Conservation (phyloP, 2,329 filamentous ascomycete genomes). For the Cytospora chrysosperma region DNA sequence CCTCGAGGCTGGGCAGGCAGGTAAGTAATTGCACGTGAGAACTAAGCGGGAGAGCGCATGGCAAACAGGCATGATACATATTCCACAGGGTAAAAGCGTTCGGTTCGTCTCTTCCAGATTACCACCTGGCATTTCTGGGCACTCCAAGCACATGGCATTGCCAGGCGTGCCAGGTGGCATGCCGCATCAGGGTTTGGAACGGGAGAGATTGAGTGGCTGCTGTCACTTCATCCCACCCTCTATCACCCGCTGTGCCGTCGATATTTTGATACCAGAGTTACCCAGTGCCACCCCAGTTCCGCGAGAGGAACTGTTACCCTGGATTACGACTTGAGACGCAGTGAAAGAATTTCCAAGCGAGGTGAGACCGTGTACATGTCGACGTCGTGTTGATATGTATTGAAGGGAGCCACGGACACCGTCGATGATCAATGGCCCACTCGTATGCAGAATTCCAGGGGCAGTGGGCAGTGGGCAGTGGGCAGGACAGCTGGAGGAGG, state of each 20-base stretch:
- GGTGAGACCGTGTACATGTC: background rate
- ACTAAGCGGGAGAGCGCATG: background rate
- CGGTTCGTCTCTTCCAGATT: background rate
- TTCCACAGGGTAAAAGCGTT: background rate
- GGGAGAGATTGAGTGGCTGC: background rate
- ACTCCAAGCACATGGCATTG: background rate
- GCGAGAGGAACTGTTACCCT: background rate
- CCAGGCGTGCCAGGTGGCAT: background rate
- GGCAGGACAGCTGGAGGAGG: background rate
- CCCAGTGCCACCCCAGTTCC: background rate
- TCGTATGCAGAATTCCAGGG: background rate
- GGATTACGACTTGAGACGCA: background rate
- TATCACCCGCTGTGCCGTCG: background rate
- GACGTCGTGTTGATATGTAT: background rate
- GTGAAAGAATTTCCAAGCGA: background rate
- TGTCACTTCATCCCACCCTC: background rate
- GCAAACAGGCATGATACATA: background rate
- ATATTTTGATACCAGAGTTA: background rate
- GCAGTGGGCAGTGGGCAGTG: too few species aligned
- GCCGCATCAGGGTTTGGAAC: background rate
- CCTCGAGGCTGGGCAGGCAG: background rate
- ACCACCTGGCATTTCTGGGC: background rate
- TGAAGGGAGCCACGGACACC: background rate
- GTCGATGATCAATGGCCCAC: background rate
- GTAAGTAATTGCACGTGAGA: background rate